Evolutionary conservation across 345 rosid genomes (phyloP), one percentile per base, ranked within the genome.

Genomic region (Heritiera fomes): DNA sequence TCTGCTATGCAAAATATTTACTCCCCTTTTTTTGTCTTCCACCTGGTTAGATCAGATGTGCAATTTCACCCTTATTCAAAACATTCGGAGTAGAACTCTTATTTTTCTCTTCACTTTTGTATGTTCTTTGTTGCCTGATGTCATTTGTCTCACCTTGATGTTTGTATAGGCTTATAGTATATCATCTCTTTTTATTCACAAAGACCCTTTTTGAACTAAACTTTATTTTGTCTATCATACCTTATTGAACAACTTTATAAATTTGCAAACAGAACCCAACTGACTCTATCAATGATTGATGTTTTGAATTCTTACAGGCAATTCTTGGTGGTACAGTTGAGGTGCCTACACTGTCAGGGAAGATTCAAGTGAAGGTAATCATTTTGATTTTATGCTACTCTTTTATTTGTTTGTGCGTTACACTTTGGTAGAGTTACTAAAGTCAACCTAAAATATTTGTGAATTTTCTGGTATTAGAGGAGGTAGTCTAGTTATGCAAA

Each of bases 311-410:
- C 78, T 79, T 78, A 67, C 93, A 95, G 98, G 99, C 98, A 69
- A 90, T 93, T 86, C 90, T 95, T 61, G 99, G 98, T 41, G 98
- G 94, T 80, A 85, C 84, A 77, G 84, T 93, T 82, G 91, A 89
- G 79, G 97, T 95, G 82, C 96, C 99, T 23, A 93, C 98, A 66
- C 82, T 95, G 76, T 84, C 88, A 1, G 97, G 97, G 83, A 89
- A 83, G 79, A 84, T 67, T 49, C 87, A 87, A 85, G 84, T 93
- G 75, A 84, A 93, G 70, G 99, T 95, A 87, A 83, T 82, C 77
- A 63, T 43, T 28, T 53, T 73, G 53, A 68, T 75, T 75, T 71
- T 50, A 11, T 60, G 41, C 85, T 15, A 10, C 67, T 53, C 18
- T 23, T 73, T 11, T 59, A n/a, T 59, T 20, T 71, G 75, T 62